phyloP scores from a whole-genome alignment of 2,329 filamentous ascomycete genomes.

The Zymoseptoria tritici region DNA sequence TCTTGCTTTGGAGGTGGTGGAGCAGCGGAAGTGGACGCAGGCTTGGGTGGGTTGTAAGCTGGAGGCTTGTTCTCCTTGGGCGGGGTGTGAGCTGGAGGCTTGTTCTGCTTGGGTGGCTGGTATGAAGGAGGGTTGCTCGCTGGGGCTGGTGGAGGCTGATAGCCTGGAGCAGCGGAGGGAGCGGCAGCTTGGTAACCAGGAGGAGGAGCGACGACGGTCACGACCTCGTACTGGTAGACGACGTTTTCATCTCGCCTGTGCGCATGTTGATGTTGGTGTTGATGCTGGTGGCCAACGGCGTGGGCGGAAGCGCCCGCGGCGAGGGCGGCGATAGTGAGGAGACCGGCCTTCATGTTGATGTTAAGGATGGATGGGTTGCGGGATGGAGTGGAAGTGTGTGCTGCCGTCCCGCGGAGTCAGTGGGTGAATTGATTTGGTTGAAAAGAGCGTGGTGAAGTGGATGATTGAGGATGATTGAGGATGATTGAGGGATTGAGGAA shows the following conservation, averaged over 20 bases:
- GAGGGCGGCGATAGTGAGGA: slow-evolving; percentile 22
- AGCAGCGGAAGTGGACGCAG: slow-evolving; percentile 8
- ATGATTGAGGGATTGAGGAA: not conserved
- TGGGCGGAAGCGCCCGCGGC: slow-evolving; percentile 20
- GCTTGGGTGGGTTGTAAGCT: slow-evolving; percentile 8
- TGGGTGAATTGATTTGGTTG: not conserved
- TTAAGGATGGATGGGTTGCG: slow-evolving; percentile 3
- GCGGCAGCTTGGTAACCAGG: slow-evolving; percentile 28
- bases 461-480: not conserved
- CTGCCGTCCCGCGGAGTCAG: slow-evolving; percentile 22
- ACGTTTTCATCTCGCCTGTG: slow-evolving; percentile 28
- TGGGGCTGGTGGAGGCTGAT: slow-evolving; percentile 46
- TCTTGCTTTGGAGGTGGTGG: slow-evolving; percentile 7
- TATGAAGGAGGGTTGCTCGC: not conserved
- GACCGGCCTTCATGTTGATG: slow-evolving; percentile 27
- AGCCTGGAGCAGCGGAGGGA: slow-evolving; percentile 21
- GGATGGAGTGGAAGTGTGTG: not conserved
- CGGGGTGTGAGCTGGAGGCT: slow-evolving; percentile 7
- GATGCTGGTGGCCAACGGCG: slow-evolving; percentile 12
- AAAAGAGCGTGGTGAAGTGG: not conserved
- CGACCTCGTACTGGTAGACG: slow-evolving; percentile 28
- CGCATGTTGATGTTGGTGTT: slow-evolving; percentile 30
- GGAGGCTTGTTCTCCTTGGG: slow-evolving; percentile 9
- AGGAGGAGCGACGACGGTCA: slow-evolving; percentile 40
- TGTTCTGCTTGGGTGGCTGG: slow-evolving; percentile 12